Percentiles rank a stretch among this genome's conserved stretches.
phyloP scores from a whole-genome alignment of 2,329 filamentous ascomycete species.

The Arthrobotrys pseudoclavata region DNA sequence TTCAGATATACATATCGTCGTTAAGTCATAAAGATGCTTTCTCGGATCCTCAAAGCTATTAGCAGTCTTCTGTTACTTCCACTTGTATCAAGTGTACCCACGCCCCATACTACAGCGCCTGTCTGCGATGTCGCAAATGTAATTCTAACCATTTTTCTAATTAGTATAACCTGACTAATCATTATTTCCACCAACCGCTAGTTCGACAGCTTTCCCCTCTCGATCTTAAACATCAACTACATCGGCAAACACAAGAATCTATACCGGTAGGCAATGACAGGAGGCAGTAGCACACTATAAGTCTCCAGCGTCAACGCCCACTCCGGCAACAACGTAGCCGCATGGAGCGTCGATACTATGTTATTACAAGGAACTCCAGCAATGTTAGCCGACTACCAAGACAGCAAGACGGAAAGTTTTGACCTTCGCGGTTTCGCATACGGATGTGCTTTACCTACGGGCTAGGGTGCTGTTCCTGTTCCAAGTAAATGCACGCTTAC shows the following conservation, averaged over 20 bases:
- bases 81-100: not conserved
- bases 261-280: constrained; percentile 11
- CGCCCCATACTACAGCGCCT: not conserved
- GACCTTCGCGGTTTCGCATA: constrained; percentile 20
- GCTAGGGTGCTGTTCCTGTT: constrained; percentile 3
- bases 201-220: constrained; percentile 5
- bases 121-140: constrained; percentile 13
- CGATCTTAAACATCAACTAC: not conserved
- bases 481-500: constrained; percentile 8
- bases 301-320: not conserved
- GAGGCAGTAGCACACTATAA: not conserved
- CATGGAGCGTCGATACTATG: constrained; percentile 10
- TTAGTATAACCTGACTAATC: not conserved
- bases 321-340: constrained; percentile 16
- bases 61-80: not conserved
- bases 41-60: not conserved
- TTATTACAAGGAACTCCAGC: constrained; percentile 10
- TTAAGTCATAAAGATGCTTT: not conserved
- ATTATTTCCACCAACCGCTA: not conserved
- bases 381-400: constrained; percentile 14
- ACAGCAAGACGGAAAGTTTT: constrained; percentile 26
- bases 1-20: not conserved
- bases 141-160: not conserved
- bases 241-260: not conserved
- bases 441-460: constrained; percentile 2